These are phyloP conservation scores for Ascochyta viciae-villosae DNA, from an alignment of 2,329 filamentous ascomycete genomes.

Conservation along the genomic window DNA sequence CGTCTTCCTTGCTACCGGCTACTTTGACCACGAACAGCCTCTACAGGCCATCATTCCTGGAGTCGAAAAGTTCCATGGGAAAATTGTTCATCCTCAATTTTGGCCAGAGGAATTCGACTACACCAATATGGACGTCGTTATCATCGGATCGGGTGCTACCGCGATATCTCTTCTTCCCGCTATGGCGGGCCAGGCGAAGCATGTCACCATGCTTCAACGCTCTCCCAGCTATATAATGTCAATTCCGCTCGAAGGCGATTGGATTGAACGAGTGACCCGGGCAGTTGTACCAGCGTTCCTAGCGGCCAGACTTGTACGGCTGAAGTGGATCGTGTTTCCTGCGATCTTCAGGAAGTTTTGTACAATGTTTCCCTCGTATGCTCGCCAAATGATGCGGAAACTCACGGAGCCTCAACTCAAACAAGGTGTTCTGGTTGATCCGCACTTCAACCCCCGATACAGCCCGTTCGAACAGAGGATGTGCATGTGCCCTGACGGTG, in stretches of 20 bases:
- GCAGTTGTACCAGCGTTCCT: not conserved
- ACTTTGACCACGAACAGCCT: constrained; percentile 72
- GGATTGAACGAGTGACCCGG: not conserved
- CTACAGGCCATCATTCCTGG: constrained; percentile 67
- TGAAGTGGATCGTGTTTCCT: constrained; percentile 45
- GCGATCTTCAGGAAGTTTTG: constrained; percentile 49
- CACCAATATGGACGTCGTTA: constrained; percentile 67
- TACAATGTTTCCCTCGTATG: constrained; percentile 54
- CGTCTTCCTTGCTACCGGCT: constrained; percentile 67
- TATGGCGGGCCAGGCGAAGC: constrained; percentile 65
- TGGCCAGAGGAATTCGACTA: constrained; percentile 73
- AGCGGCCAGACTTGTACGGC: not conserved
- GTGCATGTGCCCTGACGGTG: constrained; percentile 67
- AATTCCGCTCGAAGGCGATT: not conserved
- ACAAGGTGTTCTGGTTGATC: constrained; percentile 29
- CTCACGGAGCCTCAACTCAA: constrained; percentile 60
- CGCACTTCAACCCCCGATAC: constrained; percentile 52
- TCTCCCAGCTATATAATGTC: constrained; percentile 64
- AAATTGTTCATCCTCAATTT: constrained; percentile 72
- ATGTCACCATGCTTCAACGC: constrained; percentile 78
- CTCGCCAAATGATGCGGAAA: constrained; percentile 56
- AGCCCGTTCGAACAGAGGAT: constrained; percentile 71
- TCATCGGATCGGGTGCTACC: constrained; percentile 79
- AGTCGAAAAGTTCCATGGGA: constrained; percentile 68
- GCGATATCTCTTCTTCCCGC: constrained; percentile 75